phyloP scores from a whole-genome alignment of 2,329 filamentous ascomycete species.

The Colletotrichum sp. region DNA sequence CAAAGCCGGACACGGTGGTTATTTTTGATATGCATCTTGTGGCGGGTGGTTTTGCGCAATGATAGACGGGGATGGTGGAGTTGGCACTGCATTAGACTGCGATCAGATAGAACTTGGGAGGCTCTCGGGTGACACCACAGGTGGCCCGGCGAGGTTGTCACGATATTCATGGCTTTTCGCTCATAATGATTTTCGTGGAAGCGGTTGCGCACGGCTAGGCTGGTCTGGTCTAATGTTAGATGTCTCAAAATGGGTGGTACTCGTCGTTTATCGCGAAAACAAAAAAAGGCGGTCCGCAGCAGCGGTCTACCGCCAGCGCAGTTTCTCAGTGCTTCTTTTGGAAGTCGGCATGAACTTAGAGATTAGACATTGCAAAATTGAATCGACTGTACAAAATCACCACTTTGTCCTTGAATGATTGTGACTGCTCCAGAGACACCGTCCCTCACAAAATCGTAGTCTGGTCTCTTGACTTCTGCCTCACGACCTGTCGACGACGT shows the following conservation, averaged over 20 bases:
- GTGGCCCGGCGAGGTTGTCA: slow-evolving; percentile 23
- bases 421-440: not conserved
- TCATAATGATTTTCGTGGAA: slow-evolving; percentile 20
- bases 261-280: slow-evolving; percentile 2
- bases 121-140: slow-evolving; percentile 19
- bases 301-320: not conserved
- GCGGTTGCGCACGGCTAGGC: slow-evolving; percentile 17
- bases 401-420: not conserved
- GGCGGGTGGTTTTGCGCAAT: slow-evolving; percentile 24
- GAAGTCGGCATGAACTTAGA: not conserved
- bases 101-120: slow-evolving; percentile 30
- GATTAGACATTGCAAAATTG: slow-evolving; percentile 14
- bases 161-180: slow-evolving; percentile 24
- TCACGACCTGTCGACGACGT: slow-evolving; percentile 55
- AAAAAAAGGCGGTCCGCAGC: not conserved
- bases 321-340: not conserved
- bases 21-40: slow-evolving; percentile 24
- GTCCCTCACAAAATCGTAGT: not conserved
- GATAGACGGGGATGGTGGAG: slow-evolving; percentile 30
- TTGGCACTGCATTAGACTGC: slow-evolving; percentile 34
- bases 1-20: slow-evolving; percentile 24
- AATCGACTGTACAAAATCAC: not conserved
- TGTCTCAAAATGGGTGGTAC: slow-evolving; percentile 19
- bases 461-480: not conserved
- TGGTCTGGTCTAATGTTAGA: slow-evolving; percentile 21